Conservation (phyloP, 305 asterid genomes). For the Fraxinus sp. region DNA sequence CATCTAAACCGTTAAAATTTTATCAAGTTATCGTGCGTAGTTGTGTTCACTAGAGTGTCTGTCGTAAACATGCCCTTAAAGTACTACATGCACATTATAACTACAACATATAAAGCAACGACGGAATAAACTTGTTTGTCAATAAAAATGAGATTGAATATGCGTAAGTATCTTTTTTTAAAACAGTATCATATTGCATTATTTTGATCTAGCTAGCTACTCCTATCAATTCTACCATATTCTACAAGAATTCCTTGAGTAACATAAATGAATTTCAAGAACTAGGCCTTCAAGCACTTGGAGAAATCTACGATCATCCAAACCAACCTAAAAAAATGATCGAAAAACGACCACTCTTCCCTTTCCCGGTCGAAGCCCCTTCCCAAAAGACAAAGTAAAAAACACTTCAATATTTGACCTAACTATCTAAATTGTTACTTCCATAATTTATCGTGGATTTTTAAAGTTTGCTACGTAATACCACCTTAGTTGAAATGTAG, state of each 20-base stretch:
- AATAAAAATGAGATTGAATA: not conserved
- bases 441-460: not conserved
- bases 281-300: not conserved
- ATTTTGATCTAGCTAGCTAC: not conserved
- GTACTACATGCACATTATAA: not conserved
- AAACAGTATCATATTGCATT: not conserved
- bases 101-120: not conserved
- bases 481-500: not conserved
- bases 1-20: not conserved
- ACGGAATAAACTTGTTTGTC: not conserved
- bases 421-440: not conserved
- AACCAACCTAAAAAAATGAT: not conserved
- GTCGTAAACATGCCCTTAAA: not conserved
- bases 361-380: not conserved
- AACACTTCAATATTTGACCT: not conserved
- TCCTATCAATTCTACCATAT: not conserved
- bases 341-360: not conserved
- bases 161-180: not conserved
- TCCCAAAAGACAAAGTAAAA: not conserved
- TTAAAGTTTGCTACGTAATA: not conserved
- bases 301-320: not conserved
- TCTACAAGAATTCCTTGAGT: not conserved
- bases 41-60: not conserved
- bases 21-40: not conserved
- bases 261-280: not conserved